Base-by-base conservation (phyloP, 768 basidiomycete species). In the Tricholoma matsutake region DNA sequence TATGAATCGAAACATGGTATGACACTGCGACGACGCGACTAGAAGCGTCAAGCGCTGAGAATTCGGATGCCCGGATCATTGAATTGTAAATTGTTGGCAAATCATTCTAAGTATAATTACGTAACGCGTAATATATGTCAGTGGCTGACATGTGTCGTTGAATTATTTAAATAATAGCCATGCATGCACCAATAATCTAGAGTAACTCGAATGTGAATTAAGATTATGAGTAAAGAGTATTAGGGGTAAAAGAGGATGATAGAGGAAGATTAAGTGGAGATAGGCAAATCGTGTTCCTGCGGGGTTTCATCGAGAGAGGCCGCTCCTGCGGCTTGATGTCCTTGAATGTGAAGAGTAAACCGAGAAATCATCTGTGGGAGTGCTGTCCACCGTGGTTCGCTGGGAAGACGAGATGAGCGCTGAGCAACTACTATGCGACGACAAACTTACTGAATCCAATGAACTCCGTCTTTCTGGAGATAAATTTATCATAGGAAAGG, bases 401-500 rank as follows among this genome's bases (percentile, higher is more conserved):
- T 53, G 8, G 2, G 8, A 32, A 0, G 7, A 53, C 6, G n/a
- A 6, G 4, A 8, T 52, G 31, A 53, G n/a, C 6, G 4, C 7
- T 52, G 31, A 53, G n/a, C 16, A n/a, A 53, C 14, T 13, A 47
- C 13, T 32, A 29, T 31, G 32, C 11, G 6, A 3, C 34, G n/a
- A 9, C 14, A 25, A 20, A 61, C 59, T 47, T 54, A 64, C 67
- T 6, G 54, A 22, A 20, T 53, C 52, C 16, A 41, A 56, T 14
- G 20, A 31, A 25, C 35, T 39, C 45, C 64, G 56, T 45, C 41
- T 16, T 22, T n/a, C 32, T n/a, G 13, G 63, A 32, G 31, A 41
- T n/a, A 76, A 41, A 11, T 66, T 65, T 58, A 69, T 66, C 47
- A 76, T 54, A 45, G 71, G 72, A 37, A 76, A 60, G 13, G 59